Base-by-base conservation (phyloP, 2,329 filamentous ascomycete species). In the Arthroderma uncinatum region DNA sequence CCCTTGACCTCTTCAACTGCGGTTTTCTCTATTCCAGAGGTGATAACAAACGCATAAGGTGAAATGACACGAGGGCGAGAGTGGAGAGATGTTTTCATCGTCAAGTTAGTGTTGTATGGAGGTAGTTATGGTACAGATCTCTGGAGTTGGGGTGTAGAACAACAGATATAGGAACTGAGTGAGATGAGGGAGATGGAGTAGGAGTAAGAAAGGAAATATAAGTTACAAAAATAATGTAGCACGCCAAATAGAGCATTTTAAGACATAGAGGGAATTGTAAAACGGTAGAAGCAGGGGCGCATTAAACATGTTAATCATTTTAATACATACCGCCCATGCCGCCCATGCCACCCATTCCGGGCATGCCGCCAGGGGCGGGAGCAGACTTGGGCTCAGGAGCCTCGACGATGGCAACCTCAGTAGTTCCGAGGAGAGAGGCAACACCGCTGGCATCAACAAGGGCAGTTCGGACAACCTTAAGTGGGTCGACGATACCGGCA, bases 391-490 rank as follows among this genome's bases (percentile, higher is more conserved):
- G 91, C 74, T 97, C 92, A 56, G 89, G 82, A 56, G 92, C 93
- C 73, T 98, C 93, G 54, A 96, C 91, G 63, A 98, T 95, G 64
- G 93, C 91, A 58, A 97, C 93, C 79, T 98, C 93, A 60, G 93
- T 98, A 64, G 93, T 98, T 71, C 93, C 93, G 61, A 98, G 87
- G 60, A 98, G 84, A 56, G 92, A 97, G 56, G 93, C 93, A 67
- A 98, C 93, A 76, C 93, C 93, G 70, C 86, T 92, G 66, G 93
- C 93, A 68, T 98, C 93, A 68, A 91, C 82, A 59, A 98, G 85
- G 69, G 89, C 92, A 62, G 93, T 98, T 68, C 93, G 90, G 70
- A 98, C 93, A 66, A 98, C 93, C 87, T 98, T 98, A 82, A 98
- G 87, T 63, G 93, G 93, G 74, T 98, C 93, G 60, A 98, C 87